Percentiles rank a stretch among this genome's conserved stretches.
Evolutionary conservation across 1,284 basidiomycete genomes (phyloP).

Genomic region (Heterobasidion irregulare): DNA sequence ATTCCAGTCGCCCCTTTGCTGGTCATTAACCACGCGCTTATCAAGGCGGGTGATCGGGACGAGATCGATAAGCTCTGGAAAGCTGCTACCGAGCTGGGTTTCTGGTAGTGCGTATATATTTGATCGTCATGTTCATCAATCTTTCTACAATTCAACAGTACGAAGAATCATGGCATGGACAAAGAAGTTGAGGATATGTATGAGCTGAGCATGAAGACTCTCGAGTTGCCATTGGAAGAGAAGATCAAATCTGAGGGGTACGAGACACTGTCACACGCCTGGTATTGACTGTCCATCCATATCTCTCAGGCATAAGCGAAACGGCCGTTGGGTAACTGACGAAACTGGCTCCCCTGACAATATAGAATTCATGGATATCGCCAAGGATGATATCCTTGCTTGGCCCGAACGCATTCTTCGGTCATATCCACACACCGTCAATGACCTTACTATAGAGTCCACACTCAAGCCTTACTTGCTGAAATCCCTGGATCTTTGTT

Average conservation of each 20-base stretch:
- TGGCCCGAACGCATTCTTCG: slow-evolving; percentile 22
- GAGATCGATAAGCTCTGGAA: slow-evolving; percentile 23
- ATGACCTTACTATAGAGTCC: slow-evolving; percentile 25
- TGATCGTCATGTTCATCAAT: too few relatives aligned
- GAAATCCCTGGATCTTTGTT: slow-evolving; percentile 25
- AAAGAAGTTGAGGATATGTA: slow-evolving; percentile 38
- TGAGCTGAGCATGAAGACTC: slow-evolving; percentile 45
- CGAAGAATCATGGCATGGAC: too few relatives aligned
- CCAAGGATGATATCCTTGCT: slow-evolving; percentile 23
- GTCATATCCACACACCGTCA: slow-evolving; percentile 24
- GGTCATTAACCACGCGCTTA: slow-evolving; percentile 25
- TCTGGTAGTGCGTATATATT: slow-evolving; percentile 23
- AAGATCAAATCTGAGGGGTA: slow-evolving; percentile 55
- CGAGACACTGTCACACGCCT: slow-evolving; percentile 55
- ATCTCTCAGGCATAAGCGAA: slow-evolving; percentile 50
- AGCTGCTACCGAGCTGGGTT: slow-evolving; percentile 23
- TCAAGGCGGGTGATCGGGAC: slow-evolving; percentile 15
- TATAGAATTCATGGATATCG: slow-evolving; percentile 24
- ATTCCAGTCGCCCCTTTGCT: slow-evolving; percentile 25
- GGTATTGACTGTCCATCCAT: slow-evolving; percentile 32
- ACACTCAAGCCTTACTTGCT: slow-evolving; percentile 23
- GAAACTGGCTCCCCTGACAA: slow-evolving; percentile 23
- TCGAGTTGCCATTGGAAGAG: slow-evolving; percentile 51
- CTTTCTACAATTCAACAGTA: too few relatives aligned
- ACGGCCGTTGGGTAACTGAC: slow-evolving; percentile 42